Conservation (phyloP, 306 rosid genomes). For the Nissolia schottii region DNA sequence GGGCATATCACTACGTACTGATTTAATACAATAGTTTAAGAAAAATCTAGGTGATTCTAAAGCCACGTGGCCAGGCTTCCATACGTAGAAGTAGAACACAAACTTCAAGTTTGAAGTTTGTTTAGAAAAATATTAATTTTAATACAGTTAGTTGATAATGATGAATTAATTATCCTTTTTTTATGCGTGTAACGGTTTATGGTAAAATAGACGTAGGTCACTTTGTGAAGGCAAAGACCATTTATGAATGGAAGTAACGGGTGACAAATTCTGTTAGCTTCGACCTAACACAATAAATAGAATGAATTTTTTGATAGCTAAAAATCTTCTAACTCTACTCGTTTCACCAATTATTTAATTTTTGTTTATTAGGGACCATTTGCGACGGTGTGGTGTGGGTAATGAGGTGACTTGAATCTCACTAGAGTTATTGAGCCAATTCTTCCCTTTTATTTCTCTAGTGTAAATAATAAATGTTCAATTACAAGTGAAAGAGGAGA, state of each 20-base stretch:
- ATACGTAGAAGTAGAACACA: not conserved
- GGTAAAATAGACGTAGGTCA: constrained; percentile 27
- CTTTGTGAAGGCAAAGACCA: constrained; percentile 36
- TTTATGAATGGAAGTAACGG: constrained; percentile 52
- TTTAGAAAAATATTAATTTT: constrained; percentile 12
- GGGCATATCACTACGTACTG: not conserved
- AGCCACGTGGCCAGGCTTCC: not conserved
- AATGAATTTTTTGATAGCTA: constrained; percentile 28
- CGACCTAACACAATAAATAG: constrained; percentile 62
- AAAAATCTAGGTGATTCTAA: not conserved
- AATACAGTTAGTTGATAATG: not conserved
- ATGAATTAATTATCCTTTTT: not conserved
- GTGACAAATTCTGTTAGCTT: constrained; percentile 52
- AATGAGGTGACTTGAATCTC: constrained; percentile 21
- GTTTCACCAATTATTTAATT: constrained; percentile 26
- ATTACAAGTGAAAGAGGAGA: constrained; percentile 19
- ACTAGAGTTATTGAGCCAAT: constrained; percentile 19
- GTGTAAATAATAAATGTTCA: constrained; percentile 15
- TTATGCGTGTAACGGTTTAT: not conserved
- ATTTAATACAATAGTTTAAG: not conserved
- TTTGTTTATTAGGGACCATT: constrained; percentile 42
- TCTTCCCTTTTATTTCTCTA: not conserved
- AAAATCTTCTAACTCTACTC: constrained; percentile 24
- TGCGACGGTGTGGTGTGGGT: constrained; percentile 13
- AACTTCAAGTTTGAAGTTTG: not conserved